Conservation (phyloP, 768 basidiomycete species). For the Podaxis pistillaris region DNA sequence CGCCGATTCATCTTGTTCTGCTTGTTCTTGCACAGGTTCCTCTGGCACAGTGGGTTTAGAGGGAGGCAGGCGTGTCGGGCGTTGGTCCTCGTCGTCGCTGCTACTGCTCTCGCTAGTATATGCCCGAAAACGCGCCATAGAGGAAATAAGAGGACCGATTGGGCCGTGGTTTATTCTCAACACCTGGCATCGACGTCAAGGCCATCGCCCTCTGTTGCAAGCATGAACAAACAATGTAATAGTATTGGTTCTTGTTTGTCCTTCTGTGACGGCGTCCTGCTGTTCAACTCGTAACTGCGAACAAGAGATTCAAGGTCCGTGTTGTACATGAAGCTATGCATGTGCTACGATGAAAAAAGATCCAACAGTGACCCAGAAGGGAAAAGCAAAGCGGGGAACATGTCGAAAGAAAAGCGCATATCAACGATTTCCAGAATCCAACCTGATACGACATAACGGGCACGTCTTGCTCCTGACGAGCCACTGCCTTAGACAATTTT, state of each 20-base stretch:
- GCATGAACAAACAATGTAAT: constrained; percentile 4
- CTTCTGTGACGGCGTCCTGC: background rate
- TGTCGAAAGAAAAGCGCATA: constrained; percentile 25
- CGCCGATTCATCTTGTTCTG: constrained; percentile 30
- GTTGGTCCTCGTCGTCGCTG: constrained; percentile 39
- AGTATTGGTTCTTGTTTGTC: background rate
- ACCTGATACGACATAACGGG: constrained; percentile 58
- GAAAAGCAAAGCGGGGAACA: background rate
- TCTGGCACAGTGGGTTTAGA: constrained; percentile 15
- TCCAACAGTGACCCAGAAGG: constrained; percentile 4
- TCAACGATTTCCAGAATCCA: constrained; percentile 31
- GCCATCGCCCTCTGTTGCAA: background rate
- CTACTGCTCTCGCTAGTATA: constrained; percentile 60
- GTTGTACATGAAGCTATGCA: background rate
- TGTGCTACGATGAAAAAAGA: background rate
- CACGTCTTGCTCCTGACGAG: constrained; percentile 58
- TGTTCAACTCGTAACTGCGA: background rate
- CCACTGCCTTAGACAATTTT: constrained; percentile 62
- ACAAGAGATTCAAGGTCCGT: constrained; percentile 2
- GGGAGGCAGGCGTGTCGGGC: constrained; percentile 20
- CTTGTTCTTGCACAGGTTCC: constrained; percentile 25
- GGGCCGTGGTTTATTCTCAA: background rate
- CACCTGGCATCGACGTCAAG: background rate
- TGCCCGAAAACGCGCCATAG: constrained; percentile 71
- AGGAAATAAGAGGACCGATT: constrained; percentile 4